A percentile compares a stretch with the other conserved stretches of the same genome.
These are phyloP conservation scores for Venturia aucupariae DNA, from an alignment of 2,329 filamentous ascomycete species.

Conservation along the genomic window DNA sequence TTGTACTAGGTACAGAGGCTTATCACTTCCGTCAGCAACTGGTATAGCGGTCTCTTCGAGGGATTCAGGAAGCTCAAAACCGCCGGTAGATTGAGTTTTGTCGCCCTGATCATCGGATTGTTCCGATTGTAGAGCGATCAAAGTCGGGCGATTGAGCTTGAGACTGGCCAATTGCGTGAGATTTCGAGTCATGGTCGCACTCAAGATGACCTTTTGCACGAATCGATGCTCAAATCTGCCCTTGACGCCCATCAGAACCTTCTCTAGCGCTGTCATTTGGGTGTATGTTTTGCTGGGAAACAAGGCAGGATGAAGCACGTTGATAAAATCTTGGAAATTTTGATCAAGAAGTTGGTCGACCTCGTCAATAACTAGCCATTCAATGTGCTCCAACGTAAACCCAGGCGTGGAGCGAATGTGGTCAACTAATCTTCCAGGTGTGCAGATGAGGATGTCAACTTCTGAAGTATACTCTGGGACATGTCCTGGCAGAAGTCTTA, in stretches of 20 bases:
- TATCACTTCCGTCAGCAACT: conserved; percentile 41
- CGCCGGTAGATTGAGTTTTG: conserved; percentile 20
- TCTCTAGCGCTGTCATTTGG: conserved; percentile 14
- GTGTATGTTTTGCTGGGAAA: conserved; percentile 40
- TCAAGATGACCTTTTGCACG: conserved; percentile 75
- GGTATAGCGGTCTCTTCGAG: conserved; percentile 40
- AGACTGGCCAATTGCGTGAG: conserved; percentile 69
- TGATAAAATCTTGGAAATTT: conserved; percentile 86
- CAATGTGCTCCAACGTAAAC: conserved; percentile 67
- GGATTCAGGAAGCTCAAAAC: conserved; percentile 48
- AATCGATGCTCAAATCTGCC: conserved; percentile 38
- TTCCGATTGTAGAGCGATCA: conserved; percentile 56
- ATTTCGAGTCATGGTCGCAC: conserved; percentile 86
- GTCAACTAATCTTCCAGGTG: conserved; percentile 83
- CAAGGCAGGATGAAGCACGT: conserved; percentile 52
- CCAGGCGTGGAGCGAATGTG: conserved; percentile 77
- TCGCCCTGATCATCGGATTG: conserved; percentile 21
- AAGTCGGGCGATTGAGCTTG: conserved; percentile 60
- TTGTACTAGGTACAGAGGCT: conserved; percentile 75
- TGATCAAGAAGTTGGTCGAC: conserved; percentile 87
- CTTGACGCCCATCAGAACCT: conserved; percentile 41
- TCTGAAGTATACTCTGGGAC: conserved; percentile 58
- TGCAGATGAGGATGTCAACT: conserved; percentile 83
- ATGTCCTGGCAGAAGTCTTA: conserved; percentile 47
- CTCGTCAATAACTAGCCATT: conserved; percentile 89